Evolutionary conservation across 2,329 filamentous ascomycete species (phyloP).

Genomic region (Epichloe elymi): DNA sequence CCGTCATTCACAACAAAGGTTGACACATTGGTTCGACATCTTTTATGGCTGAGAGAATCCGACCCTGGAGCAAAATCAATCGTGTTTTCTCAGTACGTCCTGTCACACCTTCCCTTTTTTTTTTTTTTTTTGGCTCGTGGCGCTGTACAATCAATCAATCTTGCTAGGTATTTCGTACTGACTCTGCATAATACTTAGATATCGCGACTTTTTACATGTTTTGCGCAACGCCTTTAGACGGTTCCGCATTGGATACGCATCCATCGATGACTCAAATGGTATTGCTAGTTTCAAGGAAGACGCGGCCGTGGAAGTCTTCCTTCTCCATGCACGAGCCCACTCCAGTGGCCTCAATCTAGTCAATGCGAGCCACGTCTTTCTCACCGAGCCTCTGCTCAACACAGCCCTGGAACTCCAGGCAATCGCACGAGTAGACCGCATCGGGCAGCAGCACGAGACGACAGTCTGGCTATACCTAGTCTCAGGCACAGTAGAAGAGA

Average conservation of each 20-base stretch:
- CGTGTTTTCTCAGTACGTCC: constrained; percentile 67
- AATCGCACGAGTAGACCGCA: constrained; percentile 87
- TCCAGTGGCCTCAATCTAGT: constrained; percentile 83
- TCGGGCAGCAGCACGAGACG: constrained; percentile 76
- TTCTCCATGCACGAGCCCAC: constrained; percentile 80
- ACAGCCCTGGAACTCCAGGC: constrained; percentile 89
- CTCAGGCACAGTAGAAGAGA: constrained; percentile 82
- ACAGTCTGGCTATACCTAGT: constrained; percentile 94
- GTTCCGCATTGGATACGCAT: constrained; percentile 61
- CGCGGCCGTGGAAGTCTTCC: constrained; percentile 62
- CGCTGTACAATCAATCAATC: no score
- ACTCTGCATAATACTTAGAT: constrained; percentile 23
- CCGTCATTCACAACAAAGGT: constrained; percentile 82
- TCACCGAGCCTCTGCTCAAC: constrained; percentile 89
- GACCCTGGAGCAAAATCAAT: constrained; percentile 84
- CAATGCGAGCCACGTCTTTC: constrained; percentile 85
- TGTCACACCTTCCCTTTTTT: neutral
- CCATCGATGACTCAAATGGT: constrained; percentile 55
- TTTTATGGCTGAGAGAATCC: constrained; percentile 71
- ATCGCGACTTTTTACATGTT: constrained; percentile 65
- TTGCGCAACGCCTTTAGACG: constrained; percentile 55
- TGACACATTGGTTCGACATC: constrained; percentile 66
- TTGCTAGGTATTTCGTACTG: neutral
- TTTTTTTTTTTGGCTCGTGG: neutral
- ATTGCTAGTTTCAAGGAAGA: constrained; percentile 68